Conservation (phyloP, 108 stramenopile species). For the Skeletonema marinoi region DNA sequence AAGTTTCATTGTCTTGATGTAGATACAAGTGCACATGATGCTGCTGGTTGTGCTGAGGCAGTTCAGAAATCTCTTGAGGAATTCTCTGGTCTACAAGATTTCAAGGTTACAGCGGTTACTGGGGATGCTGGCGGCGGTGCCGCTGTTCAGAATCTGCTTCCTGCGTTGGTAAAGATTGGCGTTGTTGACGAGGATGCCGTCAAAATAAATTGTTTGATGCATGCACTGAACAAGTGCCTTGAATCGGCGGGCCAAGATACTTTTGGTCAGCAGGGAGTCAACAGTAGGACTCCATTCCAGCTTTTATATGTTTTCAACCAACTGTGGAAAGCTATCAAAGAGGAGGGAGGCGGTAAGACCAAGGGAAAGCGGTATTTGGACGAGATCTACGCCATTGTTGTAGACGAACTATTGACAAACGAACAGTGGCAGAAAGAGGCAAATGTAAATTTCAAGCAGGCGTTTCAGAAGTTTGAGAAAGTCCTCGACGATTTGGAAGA, state of each 20-base stretch:
- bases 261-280: not conserved
- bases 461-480: not conserved
- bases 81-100: not conserved
- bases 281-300: not conserved
- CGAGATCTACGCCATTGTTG: not conserved
- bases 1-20: no score
- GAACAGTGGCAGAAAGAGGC: not conserved
- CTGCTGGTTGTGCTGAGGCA: not conserved
- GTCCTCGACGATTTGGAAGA: not conserved
- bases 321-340: not conserved
- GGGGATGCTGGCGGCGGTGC: not conserved
- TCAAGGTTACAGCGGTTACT: not conserved
- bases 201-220: not conserved
- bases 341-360: not conserved
- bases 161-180: not conserved
- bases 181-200: not conserved
- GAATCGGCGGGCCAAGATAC: not conserved
- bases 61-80: not conserved
- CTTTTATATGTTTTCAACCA: not conserved
- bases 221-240: no score
- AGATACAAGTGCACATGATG: no score
- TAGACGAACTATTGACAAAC: not conserved
- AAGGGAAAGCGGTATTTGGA: not conserved
- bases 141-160: not conserved
- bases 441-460: not conserved